Base-by-base conservation (phyloP, 2,329 filamentous ascomycete species). In the Cladosporium colombiae region DNA sequence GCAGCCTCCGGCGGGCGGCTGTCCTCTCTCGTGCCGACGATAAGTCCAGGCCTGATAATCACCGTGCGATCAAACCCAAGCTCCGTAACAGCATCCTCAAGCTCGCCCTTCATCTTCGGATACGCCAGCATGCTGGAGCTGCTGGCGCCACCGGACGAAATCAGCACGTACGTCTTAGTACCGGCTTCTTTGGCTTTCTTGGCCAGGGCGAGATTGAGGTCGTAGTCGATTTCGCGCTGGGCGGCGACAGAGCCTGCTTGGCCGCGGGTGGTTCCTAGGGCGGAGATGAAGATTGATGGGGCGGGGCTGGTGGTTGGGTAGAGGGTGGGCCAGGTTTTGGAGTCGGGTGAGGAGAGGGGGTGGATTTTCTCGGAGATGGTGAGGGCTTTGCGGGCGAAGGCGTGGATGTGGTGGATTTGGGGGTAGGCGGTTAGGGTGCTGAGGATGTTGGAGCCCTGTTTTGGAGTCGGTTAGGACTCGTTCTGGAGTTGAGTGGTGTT, bases 211-310 rank as follows among this genome's bases (percentile, higher is more conserved):
- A 96, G 78, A 78, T 96, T 96, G 53, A 97, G 83, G 74, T 95
- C 92, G 75, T 93, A 87, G 80, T 97, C 94, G 69, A 97, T 91
- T 75, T 91, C 91, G 81, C 92, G 90, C 80, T 97, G 94, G 68
- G 89, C 88, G 31, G 88, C 89, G 70, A 96, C 80, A 65, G 90
- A 84, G 68, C 93, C 93, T 0, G 92, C 93, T 14, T 84, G 83
- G 0, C 82, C 89, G 58, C 88, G 86, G 0, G 93, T 97, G 2
- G 92, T 97, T 66, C 89, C 94, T 0, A 97, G 84, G 1, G 87
- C 87, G 2, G 91, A 93, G 80, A 94, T 88, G 80, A 95, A 89
- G 37, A 63, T 53, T 29, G 50, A 44, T 2, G 61, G 61, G 69
- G 90, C 81, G 1, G 81, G 76, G 0, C 91, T 88, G 0, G 82